Evolutionary conservation across 2,329 filamentous ascomycete genomes (phyloP), one percentile per base, ranked within the genome.

Genomic region (Lachnellula occidentalis): DNA sequence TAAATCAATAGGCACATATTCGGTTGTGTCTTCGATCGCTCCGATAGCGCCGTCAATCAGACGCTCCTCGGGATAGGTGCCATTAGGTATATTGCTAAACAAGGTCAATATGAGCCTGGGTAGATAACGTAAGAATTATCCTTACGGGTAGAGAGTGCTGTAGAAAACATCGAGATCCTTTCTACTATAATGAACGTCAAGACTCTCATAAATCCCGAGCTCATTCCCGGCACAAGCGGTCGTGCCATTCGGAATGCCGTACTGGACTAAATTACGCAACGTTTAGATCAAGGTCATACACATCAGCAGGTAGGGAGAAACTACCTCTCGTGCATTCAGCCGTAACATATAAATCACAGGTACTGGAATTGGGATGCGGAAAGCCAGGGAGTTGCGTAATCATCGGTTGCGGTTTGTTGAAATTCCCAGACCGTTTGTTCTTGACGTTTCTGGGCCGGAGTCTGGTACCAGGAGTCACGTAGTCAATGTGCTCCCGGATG

Each of bases 381-480:
- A 64, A 61, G 2, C 58, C 60, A 15, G 61, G 63, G 27, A 63
- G 60, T 15, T 60, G 43, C 6, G 60, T 60, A 37, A 61, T 63
- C 27, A 58, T 41, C 36, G 60, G 60, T 22, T 14, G 11, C 15
- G 43, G 43, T 55, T 50, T 12, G 53, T 49, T 55, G 34, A 14
- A 61, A 47, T 15, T 43, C 55, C 14, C 21, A 37, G 7, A 50
- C n/a, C 17, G 31, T 39, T 17, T 39, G 17, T 17, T 24, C 45
- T 59, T 66, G 51, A 59, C 56, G 19, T 54, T 60, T 37, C 61
- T 61, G 45, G 50, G 57, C 34, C 58, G 64, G 52, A 82, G 70
- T 57, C 77, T 78, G 58, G 80, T 74, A 15, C 78, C 78, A 0
- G 79, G 79, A 1, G 76, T 81, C 37, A 83, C 74, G 64, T 81